A percentile compares a stretch with the other conserved stretches of the same genome.
Evolutionary conservation across 441 rosid species (phyloP).

Genomic region (Adansonia rubrostipa): DNA sequence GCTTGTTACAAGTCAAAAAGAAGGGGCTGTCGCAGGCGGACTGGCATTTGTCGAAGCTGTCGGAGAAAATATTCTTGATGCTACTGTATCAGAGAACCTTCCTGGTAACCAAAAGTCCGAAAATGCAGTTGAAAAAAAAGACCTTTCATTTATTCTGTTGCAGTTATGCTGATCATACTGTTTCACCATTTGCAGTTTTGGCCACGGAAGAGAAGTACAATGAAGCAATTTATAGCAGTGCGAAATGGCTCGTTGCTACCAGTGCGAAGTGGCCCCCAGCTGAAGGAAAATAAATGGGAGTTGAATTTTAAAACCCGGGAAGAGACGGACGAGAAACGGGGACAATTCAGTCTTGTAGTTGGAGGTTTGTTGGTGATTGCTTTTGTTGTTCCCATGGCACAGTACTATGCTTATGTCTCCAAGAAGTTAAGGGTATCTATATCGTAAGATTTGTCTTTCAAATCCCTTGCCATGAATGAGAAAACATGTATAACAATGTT

Average conservation of each 20-base stretch:
- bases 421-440: neutral
- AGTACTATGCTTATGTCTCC: conserved; percentile 90
- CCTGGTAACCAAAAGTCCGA: conserved; percentile 54
- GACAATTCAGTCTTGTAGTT: conserved; percentile 91
- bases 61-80: conserved; percentile 82
- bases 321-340: conserved; percentile 94
- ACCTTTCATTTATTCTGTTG: neutral
- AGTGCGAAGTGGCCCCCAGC: conserved; percentile 75
- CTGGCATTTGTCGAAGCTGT: conserved; percentile 86
- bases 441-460: conserved; percentile 15
- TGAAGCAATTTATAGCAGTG: conserved; percentile 79
- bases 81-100: conserved; percentile 89
- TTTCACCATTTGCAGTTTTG: conserved; percentile 58
- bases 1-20: conserved; percentile 89
- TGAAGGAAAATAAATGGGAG: conserved; percentile 78
- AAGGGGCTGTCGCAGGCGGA: conserved; percentile 95
- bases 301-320: conserved; percentile 82
- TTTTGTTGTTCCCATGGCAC: conserved; percentile 97
- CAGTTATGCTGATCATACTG: conserved; percentile 5
- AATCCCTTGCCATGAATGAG: conserved; percentile 17
- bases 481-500: too few species aligned
- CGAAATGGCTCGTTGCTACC: conserved; percentile 84
- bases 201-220: conserved; percentile 96
- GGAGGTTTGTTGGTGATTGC: conserved; percentile 93
- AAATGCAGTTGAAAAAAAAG: too few species aligned